phyloP scores from a whole-genome alignment of 2,329 filamentous ascomycete species.

The Teratosphaeria gauchensis region DNA sequence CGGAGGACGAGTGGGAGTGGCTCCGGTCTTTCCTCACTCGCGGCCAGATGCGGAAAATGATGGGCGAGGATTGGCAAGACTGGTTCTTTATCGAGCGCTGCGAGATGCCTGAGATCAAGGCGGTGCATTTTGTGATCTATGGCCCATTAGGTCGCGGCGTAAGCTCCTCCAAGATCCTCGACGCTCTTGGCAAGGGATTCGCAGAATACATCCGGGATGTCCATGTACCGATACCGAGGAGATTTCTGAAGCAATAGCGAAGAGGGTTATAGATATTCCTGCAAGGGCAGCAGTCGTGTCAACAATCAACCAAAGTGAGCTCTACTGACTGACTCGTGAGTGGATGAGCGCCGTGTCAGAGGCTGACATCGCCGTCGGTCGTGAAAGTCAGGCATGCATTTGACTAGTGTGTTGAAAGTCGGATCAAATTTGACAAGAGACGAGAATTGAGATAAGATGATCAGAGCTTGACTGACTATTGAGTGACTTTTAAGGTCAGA shows the following conservation, averaged over 20 bases:
- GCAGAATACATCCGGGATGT: background rate
- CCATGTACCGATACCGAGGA: background rate
- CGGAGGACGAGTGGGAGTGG: constrained; percentile 21
- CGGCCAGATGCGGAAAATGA: constrained; percentile 16
- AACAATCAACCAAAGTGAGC: too few species aligned
- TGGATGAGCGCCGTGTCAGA: too few species aligned
- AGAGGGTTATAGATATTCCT: background rate
- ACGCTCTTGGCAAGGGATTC: constrained; percentile 14
- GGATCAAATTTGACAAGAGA: too few species aligned
- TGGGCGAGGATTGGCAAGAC: constrained; percentile 21
- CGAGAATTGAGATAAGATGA: too few species aligned
- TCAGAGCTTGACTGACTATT: too few species aligned
- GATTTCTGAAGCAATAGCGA: background rate
- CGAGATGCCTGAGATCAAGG: constrained; percentile 29
- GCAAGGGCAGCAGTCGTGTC: background rate
- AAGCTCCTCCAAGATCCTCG: constrained; percentile 14
- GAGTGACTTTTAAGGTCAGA: too few species aligned
- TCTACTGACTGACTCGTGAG: too few species aligned
- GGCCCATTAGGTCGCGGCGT: constrained; percentile 16
- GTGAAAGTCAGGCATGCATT: too few species aligned
- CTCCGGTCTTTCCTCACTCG: constrained; percentile 18
- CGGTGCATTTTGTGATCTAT: constrained; percentile 30
- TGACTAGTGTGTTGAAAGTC: too few species aligned
- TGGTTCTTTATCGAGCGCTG: constrained; percentile 27
- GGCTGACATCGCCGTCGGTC: too few species aligned